Conservation (phyloP, 2,329 filamentous ascomycete genomes). For the Ophiostoma perfectum region DNA sequence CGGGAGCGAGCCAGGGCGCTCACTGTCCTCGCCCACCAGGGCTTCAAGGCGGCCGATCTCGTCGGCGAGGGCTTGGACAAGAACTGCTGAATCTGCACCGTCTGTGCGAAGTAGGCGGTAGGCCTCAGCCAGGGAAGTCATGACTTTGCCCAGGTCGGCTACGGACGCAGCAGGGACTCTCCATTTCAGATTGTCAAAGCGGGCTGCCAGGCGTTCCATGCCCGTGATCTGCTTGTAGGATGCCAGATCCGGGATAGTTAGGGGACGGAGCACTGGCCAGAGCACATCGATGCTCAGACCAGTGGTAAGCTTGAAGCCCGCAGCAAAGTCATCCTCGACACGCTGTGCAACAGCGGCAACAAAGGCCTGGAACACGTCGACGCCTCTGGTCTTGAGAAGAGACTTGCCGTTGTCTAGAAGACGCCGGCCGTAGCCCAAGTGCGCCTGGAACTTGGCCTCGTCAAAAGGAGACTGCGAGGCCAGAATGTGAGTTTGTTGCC, state of each 20-base stretch:
- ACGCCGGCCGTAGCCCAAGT: constrained; percentile 48
- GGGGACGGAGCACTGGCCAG: constrained; percentile 68
- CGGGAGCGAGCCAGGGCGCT: constrained; percentile 47
- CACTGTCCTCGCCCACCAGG: constrained; percentile 40
- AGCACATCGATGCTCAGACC: constrained; percentile 75
- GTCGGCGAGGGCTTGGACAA: constrained; percentile 45
- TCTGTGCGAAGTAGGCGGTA: constrained; percentile 48
- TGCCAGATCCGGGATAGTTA: constrained; percentile 44
- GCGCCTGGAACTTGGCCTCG: constrained; percentile 60
- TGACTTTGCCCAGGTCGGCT: constrained; percentile 48
- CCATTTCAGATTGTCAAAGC: constrained; percentile 59
- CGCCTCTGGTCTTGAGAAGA: not conserved
- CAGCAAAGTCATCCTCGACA: constrained; percentile 55
- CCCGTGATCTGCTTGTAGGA: constrained; percentile 44
- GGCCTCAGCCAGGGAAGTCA: constrained; percentile 50
- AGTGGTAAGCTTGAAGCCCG: constrained; percentile 66
- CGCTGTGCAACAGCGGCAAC: constrained; percentile 37
- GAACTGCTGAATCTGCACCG: constrained; percentile 36
- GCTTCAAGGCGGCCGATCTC: constrained; percentile 51
- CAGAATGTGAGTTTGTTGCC: constrained; percentile 49
- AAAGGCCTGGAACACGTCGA: constrained; percentile 33
- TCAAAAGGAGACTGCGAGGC: constrained; percentile 47
- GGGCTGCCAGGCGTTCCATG: constrained; percentile 51
- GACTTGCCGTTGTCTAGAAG: constrained; percentile 26
- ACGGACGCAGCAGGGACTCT: constrained; percentile 47